Conservation (phyloP, 208 protist genomes). For the Leishmania major region DNA sequence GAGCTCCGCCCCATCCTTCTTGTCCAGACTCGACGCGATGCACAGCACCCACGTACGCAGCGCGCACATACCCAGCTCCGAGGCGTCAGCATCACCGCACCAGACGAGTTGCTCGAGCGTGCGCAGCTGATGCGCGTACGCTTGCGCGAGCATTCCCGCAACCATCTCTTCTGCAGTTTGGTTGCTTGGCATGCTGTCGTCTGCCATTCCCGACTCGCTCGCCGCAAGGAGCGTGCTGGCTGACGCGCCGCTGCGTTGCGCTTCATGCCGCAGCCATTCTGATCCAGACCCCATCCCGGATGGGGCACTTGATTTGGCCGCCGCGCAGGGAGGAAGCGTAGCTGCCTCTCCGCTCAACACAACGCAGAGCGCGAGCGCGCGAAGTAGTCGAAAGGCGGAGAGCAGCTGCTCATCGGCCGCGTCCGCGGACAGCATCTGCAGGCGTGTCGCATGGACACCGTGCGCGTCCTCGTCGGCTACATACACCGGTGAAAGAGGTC, state of each 20-base stretch:
- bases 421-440: not conserved
- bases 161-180: conserved; percentile 23
- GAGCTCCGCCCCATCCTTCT: not conserved
- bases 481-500: not conserved
- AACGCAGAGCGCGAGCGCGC: conserved; percentile 20
- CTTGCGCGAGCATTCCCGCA: conserved; percentile 2
- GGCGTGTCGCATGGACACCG: not conserved
- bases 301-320: not conserved
- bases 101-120: conserved; percentile 17
- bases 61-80: conserved; percentile 13
- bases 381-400: conserved; percentile 27
- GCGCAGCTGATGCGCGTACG: conserved; percentile 27
- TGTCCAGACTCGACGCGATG: not conserved
- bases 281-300: not conserved
- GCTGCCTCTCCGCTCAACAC: conserved; percentile 13
- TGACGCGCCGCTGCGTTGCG: not conserved
- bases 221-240: not conserved
- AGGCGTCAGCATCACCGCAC: conserved; percentile 3
- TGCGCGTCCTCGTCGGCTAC: not conserved
- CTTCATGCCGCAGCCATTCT: not conserved
- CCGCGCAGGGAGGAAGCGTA: conserved; percentile 1
- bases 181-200: not conserved
- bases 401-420: conserved; percentile 9
- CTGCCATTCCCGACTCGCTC: not conserved
- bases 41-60: conserved; percentile 25